A percentile compares a stretch with the other conserved stretches of the same genome.
These are phyloP conservation scores for Colletotrichum tabaci DNA, from an alignment of 2,329 filamentous ascomycete species.

Conservation along the genomic window DNA sequence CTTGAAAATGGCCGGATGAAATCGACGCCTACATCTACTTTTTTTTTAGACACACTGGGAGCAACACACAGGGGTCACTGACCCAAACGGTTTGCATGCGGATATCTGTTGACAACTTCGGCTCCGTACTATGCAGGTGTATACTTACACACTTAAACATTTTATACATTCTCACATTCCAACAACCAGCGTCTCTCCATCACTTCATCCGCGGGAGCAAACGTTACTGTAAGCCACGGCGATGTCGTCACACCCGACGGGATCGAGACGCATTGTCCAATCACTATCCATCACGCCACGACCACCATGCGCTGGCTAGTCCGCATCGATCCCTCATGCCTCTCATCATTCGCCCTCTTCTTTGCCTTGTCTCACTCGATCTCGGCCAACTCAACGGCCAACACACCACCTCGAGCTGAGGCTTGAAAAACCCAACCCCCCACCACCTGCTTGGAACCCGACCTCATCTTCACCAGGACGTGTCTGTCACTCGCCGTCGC, in stretches of 20 bases:
- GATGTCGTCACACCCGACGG: slow-evolving; percentile 31
- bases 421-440: not conserved
- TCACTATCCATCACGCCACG: slow-evolving; percentile 22
- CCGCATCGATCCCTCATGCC: not conserved
- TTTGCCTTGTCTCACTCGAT: not conserved
- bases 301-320: slow-evolving; percentile 9
- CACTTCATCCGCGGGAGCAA: not conserved
- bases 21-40: too few relatives aligned
- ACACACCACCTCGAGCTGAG: not conserved
- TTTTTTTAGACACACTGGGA: not conserved
- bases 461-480: not conserved
- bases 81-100: not conserved
- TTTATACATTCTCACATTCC: too few relatives aligned
- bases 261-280: slow-evolving; percentile 26
- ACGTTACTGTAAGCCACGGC: not conserved
- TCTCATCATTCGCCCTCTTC: not conserved
- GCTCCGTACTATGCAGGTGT: too few relatives aligned
- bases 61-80: not conserved
- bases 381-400: slow-evolving; percentile 3
- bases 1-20: too few relatives aligned
- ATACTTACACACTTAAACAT: not conserved
- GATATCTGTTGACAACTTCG: not conserved
- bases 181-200: not conserved
- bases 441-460: not conserved
- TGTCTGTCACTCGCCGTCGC: not conserved